Base-by-base conservation (phyloP, 1,284 basidiomycete species). In the Wallemia mellicola region DNA sequence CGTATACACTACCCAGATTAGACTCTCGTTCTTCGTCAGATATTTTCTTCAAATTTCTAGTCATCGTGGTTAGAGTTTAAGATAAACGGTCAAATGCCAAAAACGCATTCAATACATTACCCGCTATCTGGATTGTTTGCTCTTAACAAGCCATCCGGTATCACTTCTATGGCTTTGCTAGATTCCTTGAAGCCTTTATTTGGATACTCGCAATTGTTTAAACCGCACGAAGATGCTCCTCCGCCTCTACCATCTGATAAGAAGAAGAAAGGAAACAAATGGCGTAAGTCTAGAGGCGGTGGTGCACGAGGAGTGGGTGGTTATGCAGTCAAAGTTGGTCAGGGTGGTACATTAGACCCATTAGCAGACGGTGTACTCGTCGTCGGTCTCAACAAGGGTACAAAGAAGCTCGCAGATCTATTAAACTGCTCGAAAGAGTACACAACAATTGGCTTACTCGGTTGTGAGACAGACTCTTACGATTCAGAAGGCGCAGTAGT, bases 401-500 rank as follows among this genome's bases (percentile, higher is more conserved):
- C 94, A 1, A 98, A 95, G 72, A 80, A 81, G 63, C 74, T 98
- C 28, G 74, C 77, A 30, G 76, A 82, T 60, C 94, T 95, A 68
- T 74, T 98, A 58, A 80, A 86, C 66, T 92, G 92, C 68, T 79
- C 83, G 27, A 99, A 99, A 86, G 86, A 91, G 72, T 99, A 99
- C 68, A 77, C 77, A 60, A 83, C 87, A 24, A 91, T 83, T 1
- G 92, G 86, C 63, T 71, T 99, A 7, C 76, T 99, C 1, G 94
- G 94, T 2, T 88, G 85, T 64, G 82, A 92, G 67, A 98, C 94
- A 2, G 89, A 95, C 64, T 82, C 84, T 1, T 96, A 94, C 70
- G 94, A 99, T 68, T 81, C 82, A 62, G 79, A 94, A 65, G 88
- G 88, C 27, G 75, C 79, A 22, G 75, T 80, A 60, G 77, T 91